Percentiles rank a stretch among this genome's conserved stretches.
Conservation (phyloP, 2,329 filamentous ascomycete genomes). For the Trichophyton mentagrophytes region DNA sequence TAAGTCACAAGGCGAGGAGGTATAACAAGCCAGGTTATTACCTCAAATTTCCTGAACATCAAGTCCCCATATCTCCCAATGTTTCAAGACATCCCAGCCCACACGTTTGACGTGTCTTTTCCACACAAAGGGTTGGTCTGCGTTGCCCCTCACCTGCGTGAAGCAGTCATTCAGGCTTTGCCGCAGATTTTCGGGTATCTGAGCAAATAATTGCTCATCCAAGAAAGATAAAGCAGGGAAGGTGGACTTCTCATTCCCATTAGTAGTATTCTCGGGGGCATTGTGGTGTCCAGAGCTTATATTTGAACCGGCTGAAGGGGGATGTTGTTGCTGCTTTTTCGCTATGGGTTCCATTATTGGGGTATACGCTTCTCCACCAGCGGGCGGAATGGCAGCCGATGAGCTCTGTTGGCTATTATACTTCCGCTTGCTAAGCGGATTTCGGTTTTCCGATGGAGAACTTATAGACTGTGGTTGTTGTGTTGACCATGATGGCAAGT, state of each 20-base stretch:
- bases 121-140: conserved; percentile 13
- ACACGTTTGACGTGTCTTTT: conserved; percentile 26
- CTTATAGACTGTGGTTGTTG: background rate
- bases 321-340: background rate
- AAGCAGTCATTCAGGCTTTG: background rate
- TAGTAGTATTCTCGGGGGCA: background rate
- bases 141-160: background rate
- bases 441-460: background rate
- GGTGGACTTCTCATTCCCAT: background rate
- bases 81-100: conserved; percentile 29
- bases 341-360: background rate
- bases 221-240: background rate
- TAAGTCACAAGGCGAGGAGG: background rate
- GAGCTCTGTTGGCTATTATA: background rate
- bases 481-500: background rate
- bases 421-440: background rate
- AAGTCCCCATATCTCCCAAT: conserved; percentile 34
- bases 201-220: background rate
- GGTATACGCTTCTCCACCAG: background rate
- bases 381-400: background rate
- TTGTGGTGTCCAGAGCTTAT: background rate
- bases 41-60: conserved; percentile 28
- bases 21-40: background rate
- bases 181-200: background rate
- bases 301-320: background rate